A percentile compares a stretch with the other conserved stretches of the same genome.
Evolutionary conservation across 2,329 filamentous ascomycete species (phyloP).

Genomic region (Blastomyces emzantsi): DNA sequence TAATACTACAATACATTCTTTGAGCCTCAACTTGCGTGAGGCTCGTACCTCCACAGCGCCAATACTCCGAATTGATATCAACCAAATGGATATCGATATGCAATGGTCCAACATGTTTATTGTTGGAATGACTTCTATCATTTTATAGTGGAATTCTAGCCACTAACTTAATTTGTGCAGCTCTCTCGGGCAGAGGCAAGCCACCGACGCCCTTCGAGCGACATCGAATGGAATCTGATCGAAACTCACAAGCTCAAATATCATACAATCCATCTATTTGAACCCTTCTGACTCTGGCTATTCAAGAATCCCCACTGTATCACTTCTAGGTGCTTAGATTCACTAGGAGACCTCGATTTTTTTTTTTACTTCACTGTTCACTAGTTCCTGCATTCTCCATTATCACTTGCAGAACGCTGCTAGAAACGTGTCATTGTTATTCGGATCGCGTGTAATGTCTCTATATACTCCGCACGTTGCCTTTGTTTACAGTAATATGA

Average conservation of each 20-base stretch:
- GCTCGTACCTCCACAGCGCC: background rate
- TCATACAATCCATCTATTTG: background rate
- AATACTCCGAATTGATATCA: background rate
- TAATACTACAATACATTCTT: background rate
- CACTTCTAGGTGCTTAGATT: background rate
- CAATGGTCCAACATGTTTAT: background rate
- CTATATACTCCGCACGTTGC: background rate
- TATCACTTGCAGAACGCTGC: background rate
- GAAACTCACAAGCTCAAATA: constrained; percentile 11
- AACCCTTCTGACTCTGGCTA: constrained; percentile 3
- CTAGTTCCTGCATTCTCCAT: background rate
- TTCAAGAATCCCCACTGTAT: background rate
- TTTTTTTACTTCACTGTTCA: background rate
- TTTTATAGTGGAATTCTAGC: background rate
- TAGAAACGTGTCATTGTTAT: background rate
- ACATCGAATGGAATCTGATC: constrained; percentile 14
- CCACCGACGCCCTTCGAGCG: background rate
- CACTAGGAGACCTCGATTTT: background rate
- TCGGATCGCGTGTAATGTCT: background rate
- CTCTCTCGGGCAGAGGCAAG: background rate
- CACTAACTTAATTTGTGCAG: background rate
- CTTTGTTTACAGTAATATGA: constrained; percentile 1
- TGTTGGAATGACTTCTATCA: background rate
- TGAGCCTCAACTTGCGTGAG: background rate
- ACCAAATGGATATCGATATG: background rate